These are phyloP conservation scores for Sanguinoderma infundibulare DNA, from an alignment of 1,284 basidiomycete genomes.

Conservation along the genomic window DNA sequence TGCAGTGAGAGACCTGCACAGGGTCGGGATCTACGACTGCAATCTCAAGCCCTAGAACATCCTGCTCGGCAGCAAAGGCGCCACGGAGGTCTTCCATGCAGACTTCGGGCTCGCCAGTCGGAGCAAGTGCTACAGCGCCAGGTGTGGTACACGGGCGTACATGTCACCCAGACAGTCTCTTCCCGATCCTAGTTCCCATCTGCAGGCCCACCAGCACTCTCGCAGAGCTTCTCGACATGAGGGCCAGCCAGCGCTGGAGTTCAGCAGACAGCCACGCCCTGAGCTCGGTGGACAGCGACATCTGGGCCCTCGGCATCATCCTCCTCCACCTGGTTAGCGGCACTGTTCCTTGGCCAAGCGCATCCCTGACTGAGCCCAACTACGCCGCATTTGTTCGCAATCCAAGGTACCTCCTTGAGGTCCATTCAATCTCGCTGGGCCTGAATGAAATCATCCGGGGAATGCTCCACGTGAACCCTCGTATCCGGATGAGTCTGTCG, in stretches of 20 bases:
- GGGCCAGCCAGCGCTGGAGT: background rate
- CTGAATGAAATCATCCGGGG: slow-evolving; percentile 61
- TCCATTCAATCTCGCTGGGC: slow-evolving; percentile 72
- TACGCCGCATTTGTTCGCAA: slow-evolving; percentile 53
- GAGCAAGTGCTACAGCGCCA: slow-evolving; percentile 51
- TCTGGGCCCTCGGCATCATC: too few relatives aligned
- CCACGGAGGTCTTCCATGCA: slow-evolving; percentile 53
- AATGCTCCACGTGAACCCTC: slow-evolving; percentile 59
- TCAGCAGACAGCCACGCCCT: too few relatives aligned
- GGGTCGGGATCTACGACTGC: too few relatives aligned
- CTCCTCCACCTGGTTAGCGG: slow-evolving; percentile 88
- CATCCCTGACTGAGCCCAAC: slow-evolving; percentile 70
- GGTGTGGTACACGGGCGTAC: slow-evolving; percentile 53
- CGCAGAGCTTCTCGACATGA: slow-evolving; percentile 17
- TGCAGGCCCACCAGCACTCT: background rate
- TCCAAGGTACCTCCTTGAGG: slow-evolving; percentile 65
- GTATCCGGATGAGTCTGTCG: slow-evolving; percentile 56
- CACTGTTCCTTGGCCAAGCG: slow-evolving; percentile 87
- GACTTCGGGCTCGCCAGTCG: slow-evolving; percentile 72
- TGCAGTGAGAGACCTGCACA: slow-evolving; percentile 62
- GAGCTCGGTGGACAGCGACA: slow-evolving; percentile 62
- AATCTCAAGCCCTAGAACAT: slow-evolving; percentile 80
- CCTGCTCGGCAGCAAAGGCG: slow-evolving; percentile 49
- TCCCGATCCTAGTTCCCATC: background rate
- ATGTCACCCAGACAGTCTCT: slow-evolving; percentile 52